Conservation (phyloP, 176 grass and related monocot genomes). For the Phragmites australis region DNA sequence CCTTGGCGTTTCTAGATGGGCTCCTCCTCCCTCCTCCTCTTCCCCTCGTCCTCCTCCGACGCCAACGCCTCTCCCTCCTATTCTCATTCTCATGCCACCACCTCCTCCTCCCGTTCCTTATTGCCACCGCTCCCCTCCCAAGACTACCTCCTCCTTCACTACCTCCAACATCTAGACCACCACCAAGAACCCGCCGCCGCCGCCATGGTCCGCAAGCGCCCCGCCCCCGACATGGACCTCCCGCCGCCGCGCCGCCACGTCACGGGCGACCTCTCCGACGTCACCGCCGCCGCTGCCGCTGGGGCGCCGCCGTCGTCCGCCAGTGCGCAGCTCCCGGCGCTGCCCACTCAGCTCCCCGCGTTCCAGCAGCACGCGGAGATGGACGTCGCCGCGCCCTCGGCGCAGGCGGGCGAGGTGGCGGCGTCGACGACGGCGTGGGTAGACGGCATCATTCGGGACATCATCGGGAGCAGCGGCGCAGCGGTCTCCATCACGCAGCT, state of each 20-base stretch:
- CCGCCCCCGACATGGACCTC: slow-evolving; percentile 61
- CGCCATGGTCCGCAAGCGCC: slow-evolving; percentile 87
- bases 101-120: slow-evolving; percentile 28
- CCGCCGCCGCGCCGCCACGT: slow-evolving; percentile 48
- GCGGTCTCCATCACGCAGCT: slow-evolving; percentile 80
- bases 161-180: slow-evolving; percentile 52
- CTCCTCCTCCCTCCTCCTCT: slow-evolving; percentile 75
- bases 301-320: neutral
- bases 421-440: slow-evolving; percentile 62
- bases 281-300: slow-evolving; percentile 15
- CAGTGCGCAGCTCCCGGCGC: slow-evolving; percentile 49
- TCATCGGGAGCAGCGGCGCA: slow-evolving; percentile 65
- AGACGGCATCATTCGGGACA: slow-evolving; percentile 86
- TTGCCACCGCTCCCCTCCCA: slow-evolving; percentile 37
- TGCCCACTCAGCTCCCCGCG: slow-evolving; percentile 43
- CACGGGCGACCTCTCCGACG: slow-evolving; percentile 39
- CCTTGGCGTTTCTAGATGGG: slow-evolving; percentile 84
- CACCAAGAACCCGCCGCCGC: slow-evolving; percentile 28
- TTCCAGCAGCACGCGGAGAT: slow-evolving; percentile 31
- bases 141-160: slow-evolving; percentile 36
- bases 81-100: slow-evolving; percentile 45
- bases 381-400: neutral
- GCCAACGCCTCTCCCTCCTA: neutral
- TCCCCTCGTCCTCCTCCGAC: slow-evolving; percentile 60
- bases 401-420: slow-evolving; percentile 2